Conservation (phyloP, 805 yeast species). For the Kodamaea leandrae region DNA sequence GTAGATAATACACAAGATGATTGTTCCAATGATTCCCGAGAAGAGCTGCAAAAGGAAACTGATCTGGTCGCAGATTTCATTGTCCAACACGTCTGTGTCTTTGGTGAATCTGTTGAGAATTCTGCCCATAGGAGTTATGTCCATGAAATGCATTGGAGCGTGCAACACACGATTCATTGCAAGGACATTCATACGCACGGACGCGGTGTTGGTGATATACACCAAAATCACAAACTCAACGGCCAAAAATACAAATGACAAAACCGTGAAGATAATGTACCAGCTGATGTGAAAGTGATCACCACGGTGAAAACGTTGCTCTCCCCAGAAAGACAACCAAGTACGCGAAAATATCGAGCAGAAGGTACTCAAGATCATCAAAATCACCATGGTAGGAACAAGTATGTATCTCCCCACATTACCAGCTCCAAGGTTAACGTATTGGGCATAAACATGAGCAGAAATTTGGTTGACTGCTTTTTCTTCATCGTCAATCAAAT, state of each 20-base stretch:
- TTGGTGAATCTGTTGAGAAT: slow-evolving; percentile 83
- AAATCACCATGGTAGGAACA: slow-evolving; percentile 3
- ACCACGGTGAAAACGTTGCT: slow-evolving; percentile 46
- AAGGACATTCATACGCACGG: slow-evolving; percentile 55
- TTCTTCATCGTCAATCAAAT: slow-evolving; percentile 17
- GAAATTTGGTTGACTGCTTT: slow-evolving; percentile 28
- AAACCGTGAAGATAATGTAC: slow-evolving; percentile 58
- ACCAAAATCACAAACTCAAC: slow-evolving; percentile 47
- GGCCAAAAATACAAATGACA: slow-evolving; percentile 44
- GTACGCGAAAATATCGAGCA: slow-evolving; percentile 60
- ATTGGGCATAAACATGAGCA: slow-evolving; percentile 30
- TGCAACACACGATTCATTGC: slow-evolving; percentile 63
- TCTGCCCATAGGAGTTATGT: slow-evolving; percentile 85
- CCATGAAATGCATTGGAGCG: slow-evolving; percentile 81
- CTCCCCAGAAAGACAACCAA: slow-evolving; percentile 85
- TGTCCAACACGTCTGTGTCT: slow-evolving; percentile 82
- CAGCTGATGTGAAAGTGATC: slow-evolving; percentile 70
- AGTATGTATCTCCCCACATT: not conserved
- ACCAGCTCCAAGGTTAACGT: slow-evolving; percentile 21
- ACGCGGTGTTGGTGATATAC: slow-evolving; percentile 50
- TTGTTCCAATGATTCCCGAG: slow-evolving; percentile 56
- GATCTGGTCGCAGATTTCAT: slow-evolving; percentile 69
- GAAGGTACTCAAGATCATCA: slow-evolving; percentile 44
- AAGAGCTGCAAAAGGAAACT: slow-evolving; percentile 57
- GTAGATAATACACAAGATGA: slow-evolving; percentile 63